These are phyloP conservation scores for Claviceps arundinis DNA, from an alignment of 2,329 filamentous ascomycete species.

Conservation along the genomic window DNA sequence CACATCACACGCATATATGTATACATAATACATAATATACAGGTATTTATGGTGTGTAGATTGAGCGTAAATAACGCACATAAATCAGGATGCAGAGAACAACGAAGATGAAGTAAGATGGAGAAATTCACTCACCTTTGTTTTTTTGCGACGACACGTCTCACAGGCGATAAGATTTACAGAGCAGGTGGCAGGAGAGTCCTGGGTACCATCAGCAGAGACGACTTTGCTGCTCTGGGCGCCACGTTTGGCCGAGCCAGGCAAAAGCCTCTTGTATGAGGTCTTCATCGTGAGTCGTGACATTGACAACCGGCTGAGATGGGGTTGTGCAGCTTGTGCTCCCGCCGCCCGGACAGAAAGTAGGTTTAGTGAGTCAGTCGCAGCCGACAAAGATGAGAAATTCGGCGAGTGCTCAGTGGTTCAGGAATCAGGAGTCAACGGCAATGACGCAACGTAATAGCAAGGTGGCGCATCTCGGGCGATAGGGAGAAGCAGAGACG, in stretches of 20 bases:
- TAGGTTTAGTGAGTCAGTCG: background rate
- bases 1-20: too few species aligned
- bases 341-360: background rate
- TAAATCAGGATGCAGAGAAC: background rate
- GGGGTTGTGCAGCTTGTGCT: background rate
- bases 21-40: too few species aligned
- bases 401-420: background rate
- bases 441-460: background rate
- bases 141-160: conserved; percentile 1
- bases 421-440: background rate
- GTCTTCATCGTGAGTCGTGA: background rate
- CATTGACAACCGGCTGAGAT: background rate
- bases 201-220: background rate
- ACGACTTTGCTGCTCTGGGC: background rate
- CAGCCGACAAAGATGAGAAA: background rate
- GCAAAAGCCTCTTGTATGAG: background rate
- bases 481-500: background rate
- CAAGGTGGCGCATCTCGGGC: background rate
- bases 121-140: conserved; percentile 1
- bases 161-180: conserved; percentile 3
- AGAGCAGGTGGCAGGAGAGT: background rate
- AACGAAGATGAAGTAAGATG: background rate
- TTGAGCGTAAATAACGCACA: too few species aligned
- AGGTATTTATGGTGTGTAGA: too few species aligned
- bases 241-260: background rate